A percentile compares a stretch with the other conserved stretches of the same genome.
Conservation (phyloP, 2,329 filamentous ascomycete species). For the Rutstroemia sp. region DNA sequence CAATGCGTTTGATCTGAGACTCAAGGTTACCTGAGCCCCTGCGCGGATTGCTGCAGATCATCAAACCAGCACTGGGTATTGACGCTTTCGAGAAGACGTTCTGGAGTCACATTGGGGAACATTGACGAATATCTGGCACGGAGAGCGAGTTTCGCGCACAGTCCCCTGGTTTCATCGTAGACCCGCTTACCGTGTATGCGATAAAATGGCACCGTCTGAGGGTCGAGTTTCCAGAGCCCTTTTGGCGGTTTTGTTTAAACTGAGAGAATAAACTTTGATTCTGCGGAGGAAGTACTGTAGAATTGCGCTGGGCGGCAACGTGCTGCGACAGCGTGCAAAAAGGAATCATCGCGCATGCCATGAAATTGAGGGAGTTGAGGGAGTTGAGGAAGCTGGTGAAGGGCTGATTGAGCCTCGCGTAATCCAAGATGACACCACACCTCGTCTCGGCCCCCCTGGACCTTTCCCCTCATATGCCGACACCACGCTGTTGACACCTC, state of each 20-base stretch:
- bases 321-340: no score
- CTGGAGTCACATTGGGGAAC: neutral
- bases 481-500: no score
- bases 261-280: no score
- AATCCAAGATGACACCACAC: no score
- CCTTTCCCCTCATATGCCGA: neutral
- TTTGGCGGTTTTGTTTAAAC: no score
- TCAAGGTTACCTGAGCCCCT: neutral
- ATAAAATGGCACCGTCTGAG: neutral
- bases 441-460: neutral
- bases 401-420: neutral
- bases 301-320: no score
- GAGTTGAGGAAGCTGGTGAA: neutral
- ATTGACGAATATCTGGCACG: conserved; percentile 6
- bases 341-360: no score
- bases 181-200: neutral
- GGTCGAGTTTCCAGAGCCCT: no score
- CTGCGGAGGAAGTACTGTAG: neutral
- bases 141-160: conserved; percentile 4
- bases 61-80: neutral
- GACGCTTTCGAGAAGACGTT: neutral
- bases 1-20: conserved; percentile 5
- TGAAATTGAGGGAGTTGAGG: neutral
- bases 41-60: neutral
- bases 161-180: conserved; percentile 9